These are phyloP conservation scores for Scheffersomyces spartinae DNA, from an alignment of 805 yeast species.

Conservation along the genomic window DNA sequence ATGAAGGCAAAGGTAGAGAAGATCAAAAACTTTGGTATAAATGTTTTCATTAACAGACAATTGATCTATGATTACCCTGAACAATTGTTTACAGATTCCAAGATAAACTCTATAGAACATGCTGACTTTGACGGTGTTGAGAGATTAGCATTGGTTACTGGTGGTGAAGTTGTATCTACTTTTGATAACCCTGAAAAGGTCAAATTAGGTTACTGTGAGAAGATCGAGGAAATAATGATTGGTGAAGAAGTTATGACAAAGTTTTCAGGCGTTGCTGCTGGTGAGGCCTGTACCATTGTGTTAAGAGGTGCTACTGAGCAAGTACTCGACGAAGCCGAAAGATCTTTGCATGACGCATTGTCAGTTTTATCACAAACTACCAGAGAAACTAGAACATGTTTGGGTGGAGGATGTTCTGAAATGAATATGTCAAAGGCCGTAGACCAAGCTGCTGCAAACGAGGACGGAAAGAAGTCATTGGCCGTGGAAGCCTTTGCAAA, in stretches of 20 bases:
- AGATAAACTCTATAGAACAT: conserved; percentile 88
- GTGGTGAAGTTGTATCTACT: conserved; percentile 96
- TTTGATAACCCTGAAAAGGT: conserved; percentile 87
- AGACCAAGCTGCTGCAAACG: conserved; percentile 83
- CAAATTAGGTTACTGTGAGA: conserved; percentile 77
- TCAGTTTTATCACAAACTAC: conserved; percentile 94
- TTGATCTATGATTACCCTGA: conserved; percentile 97
- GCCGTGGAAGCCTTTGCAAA: conserved; percentile 93
- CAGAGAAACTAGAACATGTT: conserved; percentile 77
- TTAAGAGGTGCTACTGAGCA: conserved; percentile 50
- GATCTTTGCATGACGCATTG: conserved; percentile 80
- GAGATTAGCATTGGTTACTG: conserved; percentile 90
- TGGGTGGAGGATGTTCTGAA: conserved; percentile 89
- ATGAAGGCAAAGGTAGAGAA: conserved; percentile 85
- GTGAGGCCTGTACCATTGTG: conserved; percentile 93
- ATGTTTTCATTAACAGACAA: conserved; percentile 91
- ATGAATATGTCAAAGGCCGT: conserved; percentile 95
- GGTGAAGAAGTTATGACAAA: conserved; percentile 88
- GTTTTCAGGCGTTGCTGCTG: conserved; percentile 91
- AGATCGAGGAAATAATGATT: conserved; percentile 82
- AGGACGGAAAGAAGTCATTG: conserved; percentile 82
- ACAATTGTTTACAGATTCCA: conserved; percentile 79
- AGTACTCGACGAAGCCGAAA: conserved; percentile 36
- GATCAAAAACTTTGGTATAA: conserved; percentile 77
- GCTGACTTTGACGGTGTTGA: conserved; percentile 98